Evolutionary conservation across 75 land plant species (phyloP).

Genomic region (Cupressus sempervirens): DNA sequence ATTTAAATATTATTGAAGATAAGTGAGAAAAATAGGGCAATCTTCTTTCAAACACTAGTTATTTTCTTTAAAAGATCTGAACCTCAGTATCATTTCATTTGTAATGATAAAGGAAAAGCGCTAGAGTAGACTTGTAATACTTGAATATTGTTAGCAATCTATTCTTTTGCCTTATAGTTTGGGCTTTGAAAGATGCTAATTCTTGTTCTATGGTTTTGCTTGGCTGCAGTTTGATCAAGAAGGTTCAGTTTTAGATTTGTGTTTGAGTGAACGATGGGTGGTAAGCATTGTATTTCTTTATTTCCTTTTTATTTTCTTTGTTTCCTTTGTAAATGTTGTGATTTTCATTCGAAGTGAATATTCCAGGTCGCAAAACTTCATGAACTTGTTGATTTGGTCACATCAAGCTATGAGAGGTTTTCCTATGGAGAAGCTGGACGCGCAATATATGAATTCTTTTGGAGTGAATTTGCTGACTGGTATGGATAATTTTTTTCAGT

Average conservation of each 20-base stretch:
- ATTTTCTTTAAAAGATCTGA: neutral
- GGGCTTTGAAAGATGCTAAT: neutral
- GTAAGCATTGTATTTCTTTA: constrained; percentile 35
- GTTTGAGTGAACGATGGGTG: constrained; percentile 89
- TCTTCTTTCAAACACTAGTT: neutral
- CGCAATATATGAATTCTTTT: constrained; percentile 89
- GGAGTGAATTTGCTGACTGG: constrained; percentile 99
- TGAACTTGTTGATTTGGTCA: constrained; percentile 65
- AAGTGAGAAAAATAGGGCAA: neutral
- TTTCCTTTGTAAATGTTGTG: constrained; percentile 5
- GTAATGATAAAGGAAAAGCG: neutral
- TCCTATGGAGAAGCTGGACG: constrained; percentile 83
- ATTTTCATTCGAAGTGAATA: neutral
- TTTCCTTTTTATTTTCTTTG: constrained; percentile 3
- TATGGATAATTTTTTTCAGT: constrained; percentile 17
- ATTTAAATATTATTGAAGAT: neutral
- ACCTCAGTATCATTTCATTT: neutral
- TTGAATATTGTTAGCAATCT: neutral
- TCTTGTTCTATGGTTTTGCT: neutral
- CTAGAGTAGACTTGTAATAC: neutral
- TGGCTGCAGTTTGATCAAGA: constrained; percentile 50
- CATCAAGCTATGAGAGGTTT: constrained; percentile 69
- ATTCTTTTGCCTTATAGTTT: neutral
- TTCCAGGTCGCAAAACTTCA: constrained; percentile 86
- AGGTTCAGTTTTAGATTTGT: constrained; percentile 34